These are phyloP conservation scores for Aspergillus ochraceoroseus DNA, from an alignment of 2,329 filamentous ascomycete genomes.

Conservation along the genomic window DNA sequence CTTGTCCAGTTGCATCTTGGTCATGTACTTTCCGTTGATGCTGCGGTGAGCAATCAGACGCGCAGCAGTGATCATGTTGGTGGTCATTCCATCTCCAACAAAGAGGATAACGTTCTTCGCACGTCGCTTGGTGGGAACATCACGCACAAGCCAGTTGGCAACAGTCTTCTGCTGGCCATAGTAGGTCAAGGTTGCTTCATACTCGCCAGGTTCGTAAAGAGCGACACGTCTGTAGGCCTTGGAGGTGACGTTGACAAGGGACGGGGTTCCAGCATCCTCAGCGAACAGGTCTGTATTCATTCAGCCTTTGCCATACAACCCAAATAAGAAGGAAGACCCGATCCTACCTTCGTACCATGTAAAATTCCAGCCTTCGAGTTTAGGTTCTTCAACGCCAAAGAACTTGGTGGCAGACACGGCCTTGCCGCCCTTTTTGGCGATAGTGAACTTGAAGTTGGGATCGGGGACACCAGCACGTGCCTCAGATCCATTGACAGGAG, in stretches of 20 bases:
- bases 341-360: constrained; percentile 67
- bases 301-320: too few species aligned
- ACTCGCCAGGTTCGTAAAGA: constrained; percentile 72
- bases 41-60: constrained; percentile 75
- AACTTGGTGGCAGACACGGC: constrained; percentile 57
- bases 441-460: constrained; percentile 69
- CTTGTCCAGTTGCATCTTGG: constrained; percentile 69
- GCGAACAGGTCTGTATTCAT: constrained; percentile 62
- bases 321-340: too few species aligned
- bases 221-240: constrained; percentile 73
- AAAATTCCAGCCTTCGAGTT: constrained; percentile 76
- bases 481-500: constrained; percentile 75
- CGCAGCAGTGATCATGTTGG: constrained; percentile 56
- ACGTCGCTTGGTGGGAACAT: constrained; percentile 63
- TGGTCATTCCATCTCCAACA: constrained; percentile 64
- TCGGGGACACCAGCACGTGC: constrained; percentile 64
- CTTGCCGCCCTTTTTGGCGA: constrained; percentile 58
- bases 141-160: constrained; percentile 72
- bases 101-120: constrained; percentile 84
- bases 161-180: constrained; percentile 66
- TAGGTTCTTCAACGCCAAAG: constrained; percentile 65
- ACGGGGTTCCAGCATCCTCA: constrained; percentile 62
- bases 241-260: constrained; percentile 71
- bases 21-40: constrained; percentile 79
- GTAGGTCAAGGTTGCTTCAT: constrained; percentile 70